Base-by-base conservation (phyloP, 768 basidiomycete genomes). In the Phaeotremella fagi region DNA sequence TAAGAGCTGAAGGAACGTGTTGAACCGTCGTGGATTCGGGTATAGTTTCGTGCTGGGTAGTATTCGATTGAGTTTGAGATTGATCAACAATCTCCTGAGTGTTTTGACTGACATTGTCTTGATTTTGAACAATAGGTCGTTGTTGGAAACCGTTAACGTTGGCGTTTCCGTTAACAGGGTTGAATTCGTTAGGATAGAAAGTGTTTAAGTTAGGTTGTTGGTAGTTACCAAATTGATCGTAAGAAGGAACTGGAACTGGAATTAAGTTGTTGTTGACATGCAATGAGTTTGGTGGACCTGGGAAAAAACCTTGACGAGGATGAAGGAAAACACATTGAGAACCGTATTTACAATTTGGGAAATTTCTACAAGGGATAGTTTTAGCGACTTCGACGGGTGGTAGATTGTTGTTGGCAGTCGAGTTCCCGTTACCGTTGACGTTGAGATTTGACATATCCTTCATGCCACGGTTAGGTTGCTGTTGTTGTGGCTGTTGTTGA, bases 341-440 rank as follows among this genome's bases (percentile, higher is more conserved):
- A 18, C 72, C 74, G 58, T 74, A 76, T 43, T 72, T 65, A 59
- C 75, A 76, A 52, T 71, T 70, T 24, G 75, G 75, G 63, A 75
- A 76, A 60, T 75, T 75, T 48, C 75, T 60, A 54, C 75, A 76
- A 4, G 71, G 75, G 49, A 76, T 76, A 16, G 62, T 70, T 60
- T 73, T 72, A 47, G 68, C 57, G 4, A 74, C 69, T 42, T 76
- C 75, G 14, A 63, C 61, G 27, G 75, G 75, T 27, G 75, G 75
- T 5, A 75, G 66, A 42, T 72, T 72, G 37, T 55, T 33, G 42
- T 37, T 33, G n/a, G n/a, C n/a, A n/a, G n/a, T n/a, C n/a, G n/a
- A n/a, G 36, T 48, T 51, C 16, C 61, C 69, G 31, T 63, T 47
- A 28, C 55, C 56, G 24, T 56, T 48, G 16, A 48, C 27, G n/a